phyloP scores from a whole-genome alignment of 2,329 filamentous ascomycete species.

The Ramichloridium luteum region DNA sequence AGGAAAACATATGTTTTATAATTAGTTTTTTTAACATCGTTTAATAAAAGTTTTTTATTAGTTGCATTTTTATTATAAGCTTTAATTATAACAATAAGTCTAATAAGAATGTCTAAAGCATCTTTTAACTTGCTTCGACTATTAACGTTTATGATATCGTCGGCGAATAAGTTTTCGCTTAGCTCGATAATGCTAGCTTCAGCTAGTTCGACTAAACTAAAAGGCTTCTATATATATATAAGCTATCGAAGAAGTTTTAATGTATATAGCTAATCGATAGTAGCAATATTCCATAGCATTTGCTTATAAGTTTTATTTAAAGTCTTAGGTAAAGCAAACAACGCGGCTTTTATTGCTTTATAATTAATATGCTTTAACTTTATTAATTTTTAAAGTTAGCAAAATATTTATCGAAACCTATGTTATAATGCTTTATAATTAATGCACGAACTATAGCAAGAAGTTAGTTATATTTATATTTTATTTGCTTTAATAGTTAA shows the following conservation, averaged over 20 bases:
- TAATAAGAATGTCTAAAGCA: slow-evolving; percentile 9
- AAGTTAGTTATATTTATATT: slow-evolving; percentile 9
- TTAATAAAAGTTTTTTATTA: background rate
- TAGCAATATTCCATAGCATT: slow-evolving; percentile 12
- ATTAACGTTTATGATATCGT: slow-evolving; percentile 6
- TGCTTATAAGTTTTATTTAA: slow-evolving; percentile 19
- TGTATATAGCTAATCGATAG: slow-evolving; percentile 6
- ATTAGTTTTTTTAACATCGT: background rate
- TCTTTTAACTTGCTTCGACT: slow-evolving; percentile 6
- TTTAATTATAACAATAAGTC: slow-evolving; percentile 6
- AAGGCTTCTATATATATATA: slow-evolving; percentile 11
- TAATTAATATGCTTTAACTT: slow-evolving; percentile 11
- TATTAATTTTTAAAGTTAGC: slow-evolving; percentile 17
- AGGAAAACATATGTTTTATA: background rate
- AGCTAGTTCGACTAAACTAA: slow-evolving; percentile 11
- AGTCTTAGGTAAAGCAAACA: slow-evolving; percentile 13
- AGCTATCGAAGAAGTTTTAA: slow-evolving; percentile 13
- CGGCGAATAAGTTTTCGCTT: slow-evolving; percentile 1
- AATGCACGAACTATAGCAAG: background rate
- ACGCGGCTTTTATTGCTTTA: slow-evolving; percentile 8
- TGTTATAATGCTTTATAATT: background rate
- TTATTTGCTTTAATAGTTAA: slow-evolving; percentile 10
- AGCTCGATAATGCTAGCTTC: slow-evolving; percentile 14
- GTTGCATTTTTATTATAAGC: slow-evolving; percentile 1
- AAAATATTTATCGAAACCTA: slow-evolving; percentile 20